phyloP scores from a whole-genome alignment of 2,329 filamentous ascomycete genomes.

The Allantophomopsis cytisporea region DNA sequence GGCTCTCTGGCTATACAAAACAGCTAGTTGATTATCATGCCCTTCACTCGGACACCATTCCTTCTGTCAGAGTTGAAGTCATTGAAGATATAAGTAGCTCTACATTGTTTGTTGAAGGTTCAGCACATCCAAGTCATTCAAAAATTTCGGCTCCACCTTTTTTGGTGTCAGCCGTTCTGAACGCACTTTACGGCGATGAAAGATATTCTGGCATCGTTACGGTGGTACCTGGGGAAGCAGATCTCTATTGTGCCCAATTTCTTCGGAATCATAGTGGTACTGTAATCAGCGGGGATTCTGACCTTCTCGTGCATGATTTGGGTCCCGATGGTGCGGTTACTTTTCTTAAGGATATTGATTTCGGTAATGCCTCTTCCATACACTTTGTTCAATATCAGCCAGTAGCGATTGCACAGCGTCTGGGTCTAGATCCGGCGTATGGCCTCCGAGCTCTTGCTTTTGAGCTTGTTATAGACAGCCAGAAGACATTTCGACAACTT shows the following conservation, averaged over 20 bases:
- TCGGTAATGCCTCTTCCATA: constrained; percentile 12
- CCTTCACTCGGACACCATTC: constrained; percentile 5
- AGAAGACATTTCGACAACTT: constrained; percentile 12
- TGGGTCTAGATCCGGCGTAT: constrained; percentile 24
- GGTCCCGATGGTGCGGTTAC: constrained; percentile 46
- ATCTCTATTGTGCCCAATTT: constrained; percentile 61
- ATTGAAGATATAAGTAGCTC: constrained; percentile 8
- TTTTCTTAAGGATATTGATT: constrained; percentile 44
- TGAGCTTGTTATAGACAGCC: constrained; percentile 13
- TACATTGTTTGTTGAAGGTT: constrained; percentile 10
- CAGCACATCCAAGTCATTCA: constrained; percentile 8
- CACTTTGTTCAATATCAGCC: constrained; percentile 22
- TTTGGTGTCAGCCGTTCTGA: constrained; percentile 64
- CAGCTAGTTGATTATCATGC: constrained; percentile 12
- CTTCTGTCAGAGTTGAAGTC: constrained; percentile 2
- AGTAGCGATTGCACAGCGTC: constrained; percentile 24
- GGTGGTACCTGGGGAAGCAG: constrained; percentile 75
- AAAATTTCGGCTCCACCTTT: constrained; percentile 41
- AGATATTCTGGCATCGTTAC: constrained; percentile 28
- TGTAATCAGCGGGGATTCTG: constrained; percentile 75
- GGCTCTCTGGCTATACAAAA: constrained; percentile 11
- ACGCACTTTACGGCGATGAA: constrained; percentile 40
- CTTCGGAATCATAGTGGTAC: constrained; percentile 38
- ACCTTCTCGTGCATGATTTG: constrained; percentile 65
- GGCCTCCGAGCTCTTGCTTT: constrained; percentile 23